Evolutionary conservation across 768 basidiomycete species (phyloP).

Genomic region (Naganishia kalamii): DNA sequence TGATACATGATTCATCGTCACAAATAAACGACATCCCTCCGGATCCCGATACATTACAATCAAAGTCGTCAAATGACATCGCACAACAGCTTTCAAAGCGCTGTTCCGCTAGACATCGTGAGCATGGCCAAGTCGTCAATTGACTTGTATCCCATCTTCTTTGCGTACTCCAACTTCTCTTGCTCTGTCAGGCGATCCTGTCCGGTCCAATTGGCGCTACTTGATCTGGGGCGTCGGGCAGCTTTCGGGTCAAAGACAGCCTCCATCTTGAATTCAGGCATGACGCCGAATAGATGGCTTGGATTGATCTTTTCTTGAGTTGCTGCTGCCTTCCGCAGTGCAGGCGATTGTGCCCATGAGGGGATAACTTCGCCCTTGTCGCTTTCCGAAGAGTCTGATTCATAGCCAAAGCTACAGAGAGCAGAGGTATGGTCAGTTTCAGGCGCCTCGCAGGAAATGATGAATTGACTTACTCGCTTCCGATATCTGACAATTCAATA

Average conservation of each 20-base stretch:
- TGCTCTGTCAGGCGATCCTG: conserved; percentile 74
- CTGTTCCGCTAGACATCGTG: too few species aligned
- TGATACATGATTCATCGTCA: too few species aligned
- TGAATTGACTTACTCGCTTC: conserved; percentile 62
- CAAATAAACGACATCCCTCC: too few species aligned
- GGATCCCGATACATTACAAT: too few species aligned
- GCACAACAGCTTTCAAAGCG: too few species aligned
- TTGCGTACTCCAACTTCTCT: conserved; percentile 81
- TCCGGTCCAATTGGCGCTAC: conserved; percentile 94
- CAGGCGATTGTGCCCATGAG: conserved; percentile 86
- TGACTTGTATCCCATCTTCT: conserved; percentile 69
- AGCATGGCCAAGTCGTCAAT: conserved; percentile 20
- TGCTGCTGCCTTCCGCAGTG: conserved; percentile 68
- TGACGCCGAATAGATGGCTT: conserved; percentile 79
- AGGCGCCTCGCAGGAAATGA: background rate
- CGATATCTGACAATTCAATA: conserved; percentile 85
- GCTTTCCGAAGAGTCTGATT: conserved; percentile 72
- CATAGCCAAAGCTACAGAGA: conserved; percentile 15
- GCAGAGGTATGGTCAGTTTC: background rate
- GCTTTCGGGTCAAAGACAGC: conserved; percentile 70
- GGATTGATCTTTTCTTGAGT: conserved; percentile 72
- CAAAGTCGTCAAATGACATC: too few species aligned
- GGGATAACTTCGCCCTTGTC: conserved; percentile 63
- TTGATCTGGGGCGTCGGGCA: conserved; percentile 72
- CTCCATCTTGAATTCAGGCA: conserved; percentile 81